Base-by-base conservation (phyloP, 768 basidiomycete species). In the Neoboletus brunneissimus region DNA sequence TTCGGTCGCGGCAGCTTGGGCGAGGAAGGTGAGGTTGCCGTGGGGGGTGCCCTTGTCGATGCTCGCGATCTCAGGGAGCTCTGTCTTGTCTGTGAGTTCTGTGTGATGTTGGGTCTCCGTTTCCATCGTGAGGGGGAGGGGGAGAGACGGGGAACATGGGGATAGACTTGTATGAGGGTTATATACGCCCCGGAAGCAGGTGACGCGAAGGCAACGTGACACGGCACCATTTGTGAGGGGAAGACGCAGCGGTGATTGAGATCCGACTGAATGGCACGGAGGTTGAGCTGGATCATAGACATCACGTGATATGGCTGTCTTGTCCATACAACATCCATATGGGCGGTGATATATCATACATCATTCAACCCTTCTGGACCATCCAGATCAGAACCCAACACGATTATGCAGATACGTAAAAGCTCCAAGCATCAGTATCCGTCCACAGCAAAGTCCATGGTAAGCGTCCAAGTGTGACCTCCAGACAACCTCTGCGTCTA, bases 1-100 rank as follows among this genome's bases (percentile, higher is more conserved):
- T 3, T 68, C 63, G 8, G 48, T 55, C 8, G 59, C 63, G 5
- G 68, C 68, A 0, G 55, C 67, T 42, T 61, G 50, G 5, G 64
- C 68, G 8, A 70, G 59, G 37, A 63, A 53, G 3, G 66, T 47
- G 20, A 68, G 55, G 45, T 67, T 57, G 18, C 35, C 50, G 1
- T 54, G 42, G 7, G 38, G 42, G 4, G 32, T 29, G 31, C 38
- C 46, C 27, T 64, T 60, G 34, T 64, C 61, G 34, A 55, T 20
- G 56, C 53, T 54, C 12, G 40, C n/a, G 4, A 44, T 8, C 5
- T 58, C 58, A 10, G 27, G 22, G 9, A 43, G 16, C 35, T 61
- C 55, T 4, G 8, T 11, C 43, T 61, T 67, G 48, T 64, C 66
- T 18, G 38, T 4, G 2, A 3, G n/a, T n/a, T n/a, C n/a, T n/a